phyloP scores from a whole-genome alignment of 169 alveolate species.

The Cryptosporidium ubiquitum region DNA sequence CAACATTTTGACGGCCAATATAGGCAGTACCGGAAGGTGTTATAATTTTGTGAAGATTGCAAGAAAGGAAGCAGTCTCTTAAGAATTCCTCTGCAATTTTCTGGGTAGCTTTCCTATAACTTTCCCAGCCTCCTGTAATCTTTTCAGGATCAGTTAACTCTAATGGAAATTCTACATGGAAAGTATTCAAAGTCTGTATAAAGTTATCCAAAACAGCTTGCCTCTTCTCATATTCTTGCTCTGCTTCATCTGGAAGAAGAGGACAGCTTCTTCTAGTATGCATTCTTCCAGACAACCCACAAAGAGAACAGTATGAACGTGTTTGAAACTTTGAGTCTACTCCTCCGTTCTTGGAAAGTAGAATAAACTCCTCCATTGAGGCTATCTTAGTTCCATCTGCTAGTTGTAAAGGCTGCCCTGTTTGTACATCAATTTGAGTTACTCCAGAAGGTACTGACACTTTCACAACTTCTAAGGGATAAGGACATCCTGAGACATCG shows the following conservation, averaged over 20 bases:
- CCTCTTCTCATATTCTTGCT: constrained; percentile 56
- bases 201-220: constrained; percentile 54
- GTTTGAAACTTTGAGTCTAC: constrained; percentile 68
- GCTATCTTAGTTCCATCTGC: constrained; percentile 61
- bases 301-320: constrained; percentile 61
- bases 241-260: constrained; percentile 66
- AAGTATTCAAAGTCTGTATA: constrained; percentile 34
- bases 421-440: constrained; percentile 67
- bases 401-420: constrained; percentile 64
- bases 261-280: constrained; percentile 74
- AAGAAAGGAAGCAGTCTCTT: constrained; percentile 51
- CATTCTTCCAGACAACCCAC: constrained; percentile 71
- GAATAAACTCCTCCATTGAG: constrained; percentile 43
- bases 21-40: constrained; percentile 74
- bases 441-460: constrained; percentile 73
- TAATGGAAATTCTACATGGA: constrained; percentile 42
- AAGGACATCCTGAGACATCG: constrained; percentile 68
- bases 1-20: constrained; percentile 72
- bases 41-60: constrained; percentile 43
- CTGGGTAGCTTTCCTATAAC: constrained; percentile 57
- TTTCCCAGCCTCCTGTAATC: constrained; percentile 68
- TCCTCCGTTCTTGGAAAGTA: constrained; percentile 44
- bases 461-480: constrained; percentile 70
- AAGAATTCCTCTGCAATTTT: constrained; percentile 63
- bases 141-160: constrained; percentile 40